Conservation (phyloP, 495 filamentous ascomycete species). For the Podospora tetraspora region DNA sequence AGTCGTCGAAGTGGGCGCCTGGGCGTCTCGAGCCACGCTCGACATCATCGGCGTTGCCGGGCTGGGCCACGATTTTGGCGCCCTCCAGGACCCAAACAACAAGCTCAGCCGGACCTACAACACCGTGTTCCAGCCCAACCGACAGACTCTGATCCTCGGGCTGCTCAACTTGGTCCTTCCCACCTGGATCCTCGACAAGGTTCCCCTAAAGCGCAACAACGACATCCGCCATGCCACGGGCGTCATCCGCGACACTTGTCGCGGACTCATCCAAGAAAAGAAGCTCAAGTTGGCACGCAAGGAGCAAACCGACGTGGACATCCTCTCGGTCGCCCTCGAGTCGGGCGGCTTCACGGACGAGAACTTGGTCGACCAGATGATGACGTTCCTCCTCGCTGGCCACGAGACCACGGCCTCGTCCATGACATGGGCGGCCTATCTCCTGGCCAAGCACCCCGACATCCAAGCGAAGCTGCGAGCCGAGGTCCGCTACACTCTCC, state of each 20-base stretch:
- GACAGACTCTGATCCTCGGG: constrained; percentile 39
- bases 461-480: constrained; percentile 46
- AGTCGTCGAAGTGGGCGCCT: constrained; percentile 60
- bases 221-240: constrained; percentile 50
- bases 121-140: constrained; percentile 46
- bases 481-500: constrained; percentile 57
- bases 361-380: constrained; percentile 81
- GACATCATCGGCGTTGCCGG: constrained; percentile 85
- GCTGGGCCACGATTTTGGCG: constrained; percentile 72
- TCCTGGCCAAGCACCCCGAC: constrained; percentile 44
- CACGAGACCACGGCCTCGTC: constrained; percentile 66
- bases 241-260: constrained; percentile 58
- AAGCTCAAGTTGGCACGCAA: constrained; percentile 53
- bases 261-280: constrained; percentile 63
- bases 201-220: constrained; percentile 65
- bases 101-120: constrained; percentile 64
- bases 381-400: constrained; percentile 91
- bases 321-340: constrained; percentile 75
- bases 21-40: constrained; percentile 69
- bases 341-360: constrained; percentile 73
- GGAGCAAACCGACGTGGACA: constrained; percentile 59
- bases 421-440: constrained; percentile 53
- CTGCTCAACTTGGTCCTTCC: constrained; percentile 46
- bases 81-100: constrained; percentile 59
- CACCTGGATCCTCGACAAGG: constrained; percentile 38